Conservation (phyloP, 148 eudicot species). For the Vaccinium macrocarpon region DNA sequence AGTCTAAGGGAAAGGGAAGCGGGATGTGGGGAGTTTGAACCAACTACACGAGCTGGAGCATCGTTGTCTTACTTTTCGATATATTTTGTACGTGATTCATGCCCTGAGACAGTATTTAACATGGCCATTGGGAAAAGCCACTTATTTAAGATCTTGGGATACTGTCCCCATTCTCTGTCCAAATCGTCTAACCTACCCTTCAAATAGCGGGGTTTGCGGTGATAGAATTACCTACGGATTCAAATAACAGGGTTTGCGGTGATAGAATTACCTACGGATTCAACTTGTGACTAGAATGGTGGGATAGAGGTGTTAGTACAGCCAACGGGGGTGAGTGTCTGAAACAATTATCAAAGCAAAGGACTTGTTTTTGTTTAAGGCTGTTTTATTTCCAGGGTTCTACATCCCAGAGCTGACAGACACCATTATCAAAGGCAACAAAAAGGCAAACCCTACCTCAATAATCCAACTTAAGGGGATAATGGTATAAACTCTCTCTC, state of each 20-base stretch:
- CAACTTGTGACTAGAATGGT: neutral
- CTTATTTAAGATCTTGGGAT: neutral
- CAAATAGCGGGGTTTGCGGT: neutral
- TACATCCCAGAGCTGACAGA: conserved; percentile 42
- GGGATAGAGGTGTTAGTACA: neutral
- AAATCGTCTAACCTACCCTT: neutral
- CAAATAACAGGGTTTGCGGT: neutral
- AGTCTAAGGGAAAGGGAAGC: neutral
- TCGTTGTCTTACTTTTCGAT: neutral
- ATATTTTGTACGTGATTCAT: neutral
- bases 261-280: neutral
- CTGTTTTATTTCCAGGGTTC: conserved; percentile 18
- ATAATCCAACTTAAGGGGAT: conserved; percentile 25
- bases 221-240: neutral
- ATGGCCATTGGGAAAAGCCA: neutral
- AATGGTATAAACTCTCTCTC: conserved; percentile 16
- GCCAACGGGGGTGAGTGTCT: neutral
- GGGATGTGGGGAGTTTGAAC: neutral
- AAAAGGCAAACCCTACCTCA: conserved; percentile 21
- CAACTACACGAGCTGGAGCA: neutral
- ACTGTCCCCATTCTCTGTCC: neutral
- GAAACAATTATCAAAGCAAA: neutral
- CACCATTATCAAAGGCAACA: conserved; percentile 28
- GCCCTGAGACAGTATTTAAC: neutral
- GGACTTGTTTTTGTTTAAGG: neutral